Conservation (phyloP, 345 rosid genomes). For the Luvunga scandens region DNA sequence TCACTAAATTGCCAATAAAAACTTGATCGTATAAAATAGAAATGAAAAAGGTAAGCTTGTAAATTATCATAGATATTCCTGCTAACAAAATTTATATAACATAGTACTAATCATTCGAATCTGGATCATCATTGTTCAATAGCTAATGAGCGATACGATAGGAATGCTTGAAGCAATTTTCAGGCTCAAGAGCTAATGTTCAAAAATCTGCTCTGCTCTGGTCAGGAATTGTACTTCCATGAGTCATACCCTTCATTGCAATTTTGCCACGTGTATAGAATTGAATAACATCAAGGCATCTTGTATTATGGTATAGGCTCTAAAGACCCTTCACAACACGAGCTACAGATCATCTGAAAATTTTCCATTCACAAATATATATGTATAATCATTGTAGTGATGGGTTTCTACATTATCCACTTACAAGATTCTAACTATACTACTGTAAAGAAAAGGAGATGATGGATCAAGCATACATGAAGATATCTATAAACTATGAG, state of each 20-base stretch:
- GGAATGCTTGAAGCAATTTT: not conserved
- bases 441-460: not conserved
- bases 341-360: not conserved
- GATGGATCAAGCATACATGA: not conserved
- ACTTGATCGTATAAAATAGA: too few relatives aligned
- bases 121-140: not conserved
- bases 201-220: not conserved
- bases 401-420: constrained; percentile 12
- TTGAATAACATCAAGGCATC: not conserved
- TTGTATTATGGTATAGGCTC: not conserved
- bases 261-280: not conserved
- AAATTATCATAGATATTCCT: not conserved
- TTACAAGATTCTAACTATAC: not conserved
- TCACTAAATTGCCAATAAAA: too few relatives aligned
- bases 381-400: not conserved
- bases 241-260: not conserved
- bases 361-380: not conserved
- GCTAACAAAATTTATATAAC: not conserved
- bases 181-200: not conserved
- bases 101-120: not conserved
- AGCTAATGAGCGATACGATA: not conserved
- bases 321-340: not conserved
- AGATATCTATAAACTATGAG: not conserved
- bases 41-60: too few relatives aligned
- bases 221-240: not conserved